Percentiles rank a stretch among this genome's conserved stretches.
Conservation (phyloP, 768 basidiomycete genomes). For the Mycena haematopus region DNA sequence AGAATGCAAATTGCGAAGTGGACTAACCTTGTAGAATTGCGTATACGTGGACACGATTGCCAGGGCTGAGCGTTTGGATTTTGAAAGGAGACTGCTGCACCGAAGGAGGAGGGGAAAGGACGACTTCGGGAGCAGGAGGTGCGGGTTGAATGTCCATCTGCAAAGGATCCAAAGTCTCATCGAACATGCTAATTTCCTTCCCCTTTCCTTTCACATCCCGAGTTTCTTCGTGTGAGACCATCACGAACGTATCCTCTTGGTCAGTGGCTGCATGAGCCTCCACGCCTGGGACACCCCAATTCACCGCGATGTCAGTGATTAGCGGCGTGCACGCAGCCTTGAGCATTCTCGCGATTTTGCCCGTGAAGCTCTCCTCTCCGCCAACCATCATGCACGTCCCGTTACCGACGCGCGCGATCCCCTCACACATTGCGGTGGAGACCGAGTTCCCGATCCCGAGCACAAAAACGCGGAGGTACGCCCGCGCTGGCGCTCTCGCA, state of each 20-base stretch:
- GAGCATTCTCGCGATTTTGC: constrained; percentile 49
- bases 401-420: constrained; percentile 48
- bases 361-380: constrained; percentile 42
- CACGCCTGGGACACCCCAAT: constrained; percentile 38
- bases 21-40: constrained; percentile 27
- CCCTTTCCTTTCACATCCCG: not conserved
- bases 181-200: constrained; percentile 20
- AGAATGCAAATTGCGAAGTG: not conserved
- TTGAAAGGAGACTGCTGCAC: constrained; percentile 30
- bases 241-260: constrained; percentile 18
- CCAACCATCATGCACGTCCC: constrained; percentile 48
- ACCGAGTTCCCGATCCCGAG: constrained; percentile 51
- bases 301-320: constrained; percentile 43
- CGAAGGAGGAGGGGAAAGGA: constrained; percentile 10
- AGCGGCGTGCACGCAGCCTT: constrained; percentile 45
- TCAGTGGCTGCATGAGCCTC: not conserved
- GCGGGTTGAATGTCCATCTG: constrained; percentile 3
- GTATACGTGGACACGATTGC: constrained; percentile 21
- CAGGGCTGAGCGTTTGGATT: constrained; percentile 16
- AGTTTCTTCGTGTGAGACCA: constrained; percentile 4
- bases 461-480: constrained; percentile 48
- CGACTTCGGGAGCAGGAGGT: constrained; percentile 14
- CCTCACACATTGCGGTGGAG: constrained; percentile 47
- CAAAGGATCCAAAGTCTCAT: constrained; percentile 13
- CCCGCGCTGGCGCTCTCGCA: constrained; percentile 25